Percentiles rank a stretch among this genome's conserved stretches.
Conservation (phyloP, 805 yeast species). For the Sugiyamaella chiloensis region DNA sequence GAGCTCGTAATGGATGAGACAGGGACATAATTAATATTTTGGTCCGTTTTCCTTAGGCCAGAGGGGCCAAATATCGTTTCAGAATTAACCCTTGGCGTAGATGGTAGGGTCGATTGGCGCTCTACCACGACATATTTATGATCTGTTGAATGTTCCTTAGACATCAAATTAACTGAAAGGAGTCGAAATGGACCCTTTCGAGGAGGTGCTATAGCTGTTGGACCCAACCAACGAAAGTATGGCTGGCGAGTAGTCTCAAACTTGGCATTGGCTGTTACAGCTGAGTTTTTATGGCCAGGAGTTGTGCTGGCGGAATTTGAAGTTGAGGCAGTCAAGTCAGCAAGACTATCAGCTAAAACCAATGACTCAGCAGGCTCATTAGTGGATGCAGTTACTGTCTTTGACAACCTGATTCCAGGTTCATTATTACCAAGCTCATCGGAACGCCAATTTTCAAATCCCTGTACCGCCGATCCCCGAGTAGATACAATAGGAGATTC, state of each 20-base stretch:
- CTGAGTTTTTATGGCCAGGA: too few relatives aligned
- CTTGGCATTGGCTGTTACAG: background rate
- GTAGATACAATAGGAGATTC: background rate
- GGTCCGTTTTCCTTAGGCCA: too few relatives aligned
- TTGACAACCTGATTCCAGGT: background rate
- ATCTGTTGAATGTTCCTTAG: constrained; percentile 15
- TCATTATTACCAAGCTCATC: background rate
- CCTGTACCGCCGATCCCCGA: background rate
- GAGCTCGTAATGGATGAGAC: too few relatives aligned
- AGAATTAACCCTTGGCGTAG: background rate
- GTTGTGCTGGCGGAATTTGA: too few relatives aligned
- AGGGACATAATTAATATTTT: too few relatives aligned
- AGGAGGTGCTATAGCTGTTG: constrained; percentile 32
- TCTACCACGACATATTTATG: constrained; percentile 15
- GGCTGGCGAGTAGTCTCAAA: constrained; percentile 25
- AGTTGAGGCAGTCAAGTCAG: background rate
- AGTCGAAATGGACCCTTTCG: constrained; percentile 26
- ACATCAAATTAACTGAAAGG: constrained; percentile 27
- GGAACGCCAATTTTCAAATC: background rate
- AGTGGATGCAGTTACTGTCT: background rate
- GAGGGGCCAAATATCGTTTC: background rate
- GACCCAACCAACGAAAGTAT: constrained; percentile 31
- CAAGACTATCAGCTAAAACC: background rate
- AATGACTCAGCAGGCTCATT: background rate
- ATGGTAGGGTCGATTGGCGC: constrained; percentile 11